These are phyloP conservation scores for Kuraishia cidri DNA, from an alignment of 805 yeast species.

Conservation along the genomic window DNA sequence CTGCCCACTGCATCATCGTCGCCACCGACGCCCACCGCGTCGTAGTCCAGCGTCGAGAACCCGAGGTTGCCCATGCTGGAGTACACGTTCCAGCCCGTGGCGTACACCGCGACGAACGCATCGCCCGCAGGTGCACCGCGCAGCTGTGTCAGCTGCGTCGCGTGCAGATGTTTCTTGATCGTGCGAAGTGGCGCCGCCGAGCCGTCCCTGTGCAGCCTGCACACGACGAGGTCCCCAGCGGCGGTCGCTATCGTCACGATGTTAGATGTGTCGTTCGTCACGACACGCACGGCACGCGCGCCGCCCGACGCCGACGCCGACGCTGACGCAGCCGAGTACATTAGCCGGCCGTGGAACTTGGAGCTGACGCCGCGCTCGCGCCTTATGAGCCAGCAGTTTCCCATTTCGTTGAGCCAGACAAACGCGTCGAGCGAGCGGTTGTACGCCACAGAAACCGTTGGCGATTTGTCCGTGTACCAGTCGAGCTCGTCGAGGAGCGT, in stretches of 20 bases:
- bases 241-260: constrained; percentile 27
- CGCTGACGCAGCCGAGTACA: constrained; percentile 11
- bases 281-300: constrained; percentile 12
- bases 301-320: constrained; percentile 1
- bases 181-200: constrained; percentile 17
- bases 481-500: constrained; percentile 18
- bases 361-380: constrained; percentile 3
- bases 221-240: constrained; percentile 22
- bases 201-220: constrained; percentile 24
- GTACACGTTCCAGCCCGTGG: constrained; percentile 36
- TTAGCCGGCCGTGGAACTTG: constrained; percentile 12
- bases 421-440: constrained; percentile 15
- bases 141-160: constrained; percentile 18
- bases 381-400: constrained; percentile 18
- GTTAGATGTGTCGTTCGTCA: constrained; percentile 31
- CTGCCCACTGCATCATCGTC: no score
- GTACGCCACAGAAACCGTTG: constrained; percentile 9
- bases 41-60: constrained; percentile 29
- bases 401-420: constrained; percentile 18
- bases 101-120: constrained; percentile 14
- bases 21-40: constrained; percentile 12
- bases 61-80: constrained; percentile 38
- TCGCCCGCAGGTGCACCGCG: constrained; percentile 17
- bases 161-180: constrained; percentile 25
- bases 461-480: constrained; percentile 18